Base-by-base conservation (phyloP, 805 yeast genomes). In the Ogataea salicorniae region DNA sequence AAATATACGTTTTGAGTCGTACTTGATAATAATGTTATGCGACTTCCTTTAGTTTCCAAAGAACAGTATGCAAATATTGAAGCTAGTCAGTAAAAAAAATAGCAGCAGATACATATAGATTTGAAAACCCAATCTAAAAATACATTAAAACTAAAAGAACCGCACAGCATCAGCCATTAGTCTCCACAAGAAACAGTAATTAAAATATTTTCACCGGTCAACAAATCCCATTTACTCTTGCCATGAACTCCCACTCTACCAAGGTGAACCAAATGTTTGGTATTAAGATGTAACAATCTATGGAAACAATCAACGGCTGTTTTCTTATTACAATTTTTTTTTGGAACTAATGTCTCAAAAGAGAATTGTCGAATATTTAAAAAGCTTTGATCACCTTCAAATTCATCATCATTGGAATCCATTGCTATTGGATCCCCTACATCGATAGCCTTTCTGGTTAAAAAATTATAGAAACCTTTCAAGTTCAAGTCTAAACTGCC, bases 181-280 rank as follows among this genome's bases (percentile, higher is more conserved):
- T 5, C 33, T 9, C 23, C 18, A 23, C n/a, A 23, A 11, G 46
- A 49, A 29, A 54, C 47, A 15, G 48, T 45, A 29, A 59, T 41
- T 15, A 46, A 39, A 33, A 60, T 54, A 36, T 56, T 56, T n/a
- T 46, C 48, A 11, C 50, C 51, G 13, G 20, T 18, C n/a, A 60
- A 39, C 26, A 50, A 26, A n/a, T 57, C 62, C 65, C 65, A 61
- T 42, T 55, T 60, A 26, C 52, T 56, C 26, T 46, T 46, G 1
- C 58, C 58, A 17, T 51, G 34, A 9, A 52, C 50, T 3, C 46
- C 53, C 17, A 48, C 40, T 14, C 48, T 42, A n/a, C 51, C 57
- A 18, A 61, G 8, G 15, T 45, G 46, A 4, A 56, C 39, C 34
- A 46, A 16, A 29, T 43, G 43, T 18, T 47, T 55, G 5, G 60